These are phyloP conservation scores for Vaccinium vitisidaea DNA, from an alignment of 148 eudicot genomes.

Conservation along the genomic window DNA sequence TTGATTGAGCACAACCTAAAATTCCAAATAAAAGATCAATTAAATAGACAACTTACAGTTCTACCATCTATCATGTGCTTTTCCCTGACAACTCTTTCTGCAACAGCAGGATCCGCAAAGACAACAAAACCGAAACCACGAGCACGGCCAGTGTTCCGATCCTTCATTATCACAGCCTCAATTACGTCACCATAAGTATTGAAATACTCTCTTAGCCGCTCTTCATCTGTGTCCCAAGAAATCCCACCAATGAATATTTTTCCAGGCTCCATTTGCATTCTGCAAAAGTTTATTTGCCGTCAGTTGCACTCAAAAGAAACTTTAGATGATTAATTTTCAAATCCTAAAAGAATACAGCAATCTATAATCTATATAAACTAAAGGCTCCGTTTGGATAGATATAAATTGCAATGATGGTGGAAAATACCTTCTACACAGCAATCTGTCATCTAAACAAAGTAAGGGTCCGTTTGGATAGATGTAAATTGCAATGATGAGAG, in stretches of 20 bases:
- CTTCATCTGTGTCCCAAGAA: slow-evolving; percentile 98
- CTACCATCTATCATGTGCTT: slow-evolving; percentile 90
- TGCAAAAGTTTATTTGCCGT: slow-evolving; percentile 23
- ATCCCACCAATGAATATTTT: slow-evolving; percentile 97
- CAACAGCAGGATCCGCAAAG: slow-evolving; percentile 79
- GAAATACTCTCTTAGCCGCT: slow-evolving; percentile 83
- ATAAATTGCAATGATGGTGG: neutral
- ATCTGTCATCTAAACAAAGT: no score
- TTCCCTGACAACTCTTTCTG: slow-evolving; percentile 86
- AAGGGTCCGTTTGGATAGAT: no score
- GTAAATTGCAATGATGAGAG: neutral
- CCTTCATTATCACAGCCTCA: slow-evolving; percentile 98
- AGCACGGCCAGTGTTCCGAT: slow-evolving; percentile 91
- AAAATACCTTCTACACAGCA: no score
- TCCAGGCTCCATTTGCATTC: slow-evolving; percentile 87
- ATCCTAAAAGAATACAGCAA: neutral
- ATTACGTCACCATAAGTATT: slow-evolving; percentile 80
- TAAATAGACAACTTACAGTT: slow-evolving; percentile 52
- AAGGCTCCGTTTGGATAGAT: neutral
- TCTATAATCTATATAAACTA: neutral
- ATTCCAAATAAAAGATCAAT: neutral
- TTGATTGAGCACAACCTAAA: neutral
- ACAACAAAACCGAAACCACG: slow-evolving; percentile 98
- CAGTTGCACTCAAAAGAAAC: neutral
- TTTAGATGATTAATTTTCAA: neutral